Base-by-base conservation (phyloP, 129 eudicot species). In the Flaveria ramosissima region DNA sequence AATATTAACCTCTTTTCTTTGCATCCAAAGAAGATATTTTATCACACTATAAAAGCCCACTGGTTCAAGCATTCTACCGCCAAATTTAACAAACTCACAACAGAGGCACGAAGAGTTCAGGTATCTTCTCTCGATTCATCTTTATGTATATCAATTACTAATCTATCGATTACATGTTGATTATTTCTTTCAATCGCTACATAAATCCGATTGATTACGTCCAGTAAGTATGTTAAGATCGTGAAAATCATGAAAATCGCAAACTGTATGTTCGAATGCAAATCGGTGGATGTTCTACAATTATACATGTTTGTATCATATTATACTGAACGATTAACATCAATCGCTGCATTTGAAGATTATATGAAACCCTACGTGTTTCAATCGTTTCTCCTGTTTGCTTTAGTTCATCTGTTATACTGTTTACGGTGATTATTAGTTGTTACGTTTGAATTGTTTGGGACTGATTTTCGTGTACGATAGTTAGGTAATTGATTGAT, bases 11-110 rank as follows among this genome's bases (percentile, higher is more conserved):
- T 6, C 9, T 9, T 23, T 14, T 26, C 30, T 21, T 12, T 11
- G 2, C 20, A 47, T 20, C 2, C 21, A 19, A 1, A 13, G 14
- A 20, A 17, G 2, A n/a, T 11, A 66, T 41, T 41, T 14, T 2
- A 30, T 1, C 23, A 42, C 77, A 26, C 76, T 71, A 78, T 78
- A 79, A 30, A 72, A 51, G 9, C 55, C 70, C 42, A 53, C 27
- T 68, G 64, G 71, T 51, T 51, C 74, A 72, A 80, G 23, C 78
- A 73, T 66, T 80, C 32, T 43, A 73, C 61, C 79, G 83, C 83
- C 79, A 72, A 79, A 52, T 65, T 57, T 42, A 15, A 65, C 56
- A 39, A 51, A 10, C 72, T 47, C 66, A 27, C 32, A 73, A 26
- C 74, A 63, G 55, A 47, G 27, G 6, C 69, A 66, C 78, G 47